Evolutionary conservation across 805 yeast genomes (phyloP).

Genomic region (Barnettozyma californica): DNA sequence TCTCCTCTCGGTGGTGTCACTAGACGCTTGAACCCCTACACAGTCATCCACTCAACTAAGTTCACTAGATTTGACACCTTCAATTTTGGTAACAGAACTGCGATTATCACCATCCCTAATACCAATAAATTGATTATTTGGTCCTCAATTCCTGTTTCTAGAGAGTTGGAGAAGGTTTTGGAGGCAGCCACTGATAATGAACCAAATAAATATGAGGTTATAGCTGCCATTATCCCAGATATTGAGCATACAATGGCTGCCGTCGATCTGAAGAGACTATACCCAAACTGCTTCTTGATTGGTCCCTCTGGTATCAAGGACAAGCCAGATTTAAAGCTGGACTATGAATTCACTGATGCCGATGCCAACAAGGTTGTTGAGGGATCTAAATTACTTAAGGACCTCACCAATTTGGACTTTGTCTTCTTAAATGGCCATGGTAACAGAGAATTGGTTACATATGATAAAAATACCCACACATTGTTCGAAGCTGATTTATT

Average conservation of each 20-base stretch:
- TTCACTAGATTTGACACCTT: conserved; percentile 28
- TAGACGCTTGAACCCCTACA: conserved; percentile 28
- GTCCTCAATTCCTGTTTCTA: conserved; percentile 53
- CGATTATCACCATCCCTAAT: conserved; percentile 27
- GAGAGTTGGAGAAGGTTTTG: conserved; percentile 37
- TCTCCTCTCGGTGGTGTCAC: conserved; percentile 34
- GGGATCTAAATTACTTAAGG: conserved; percentile 31
- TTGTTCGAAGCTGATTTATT: conserved; percentile 57
- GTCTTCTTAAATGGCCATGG: conserved; percentile 50
- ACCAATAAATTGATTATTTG: conserved; percentile 41
- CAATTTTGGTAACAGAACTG: conserved; percentile 37
- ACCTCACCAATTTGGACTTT: conserved; percentile 46
- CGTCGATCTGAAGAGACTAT: conserved; percentile 40
- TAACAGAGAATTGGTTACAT: conserved; percentile 54
- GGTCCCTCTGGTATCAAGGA: conserved; percentile 40
- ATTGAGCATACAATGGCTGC: conserved; percentile 62
- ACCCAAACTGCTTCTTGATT: conserved; percentile 47
- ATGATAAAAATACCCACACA: conserved; percentile 41
- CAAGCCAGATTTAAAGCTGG: conserved; percentile 34
- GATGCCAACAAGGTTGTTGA: conserved; percentile 34
- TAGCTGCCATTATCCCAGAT: conserved; percentile 57
- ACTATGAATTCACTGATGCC: conserved; percentile 31
- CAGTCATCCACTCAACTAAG: conserved; percentile 32
- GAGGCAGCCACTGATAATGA: conserved; percentile 30
- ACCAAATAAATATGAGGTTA: conserved; percentile 32